phyloP scores from a whole-genome alignment of 2,329 filamentous ascomycete genomes.

The Calonectria hongkongensis region DNA sequence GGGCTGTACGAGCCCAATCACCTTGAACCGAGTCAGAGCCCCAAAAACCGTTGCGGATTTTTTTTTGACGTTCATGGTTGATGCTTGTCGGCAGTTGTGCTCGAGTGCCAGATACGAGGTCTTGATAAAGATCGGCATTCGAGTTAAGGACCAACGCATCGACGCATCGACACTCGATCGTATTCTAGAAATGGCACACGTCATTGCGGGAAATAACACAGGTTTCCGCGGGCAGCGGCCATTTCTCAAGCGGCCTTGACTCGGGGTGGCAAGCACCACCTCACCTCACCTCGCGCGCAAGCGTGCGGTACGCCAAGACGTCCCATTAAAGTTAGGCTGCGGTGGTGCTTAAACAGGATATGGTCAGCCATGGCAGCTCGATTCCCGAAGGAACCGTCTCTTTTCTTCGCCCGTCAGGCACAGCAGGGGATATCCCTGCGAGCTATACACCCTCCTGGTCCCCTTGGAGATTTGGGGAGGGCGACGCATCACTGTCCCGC shows the following conservation, averaged over 20 bases:
- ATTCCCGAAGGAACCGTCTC: constrained; percentile 28
- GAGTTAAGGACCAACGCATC: constrained; percentile 14
- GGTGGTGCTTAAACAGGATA: constrained; percentile 18
- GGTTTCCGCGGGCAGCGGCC: not conserved
- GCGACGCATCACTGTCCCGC: constrained; percentile 14
- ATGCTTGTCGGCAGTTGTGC: constrained; percentile 22
- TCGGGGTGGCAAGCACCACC: not conserved
- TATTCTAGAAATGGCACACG: constrained; percentile 7
- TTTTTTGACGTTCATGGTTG: constrained; percentile 17
- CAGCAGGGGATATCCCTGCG: not conserved
- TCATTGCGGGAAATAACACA: constrained; percentile 1
- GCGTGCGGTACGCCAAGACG: constrained; percentile 25
- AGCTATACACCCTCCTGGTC: not conserved
- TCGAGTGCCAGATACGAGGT: constrained; percentile 14
- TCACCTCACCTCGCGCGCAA: not conserved
- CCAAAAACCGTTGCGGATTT: constrained; percentile 11
- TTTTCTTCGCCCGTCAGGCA: not conserved
- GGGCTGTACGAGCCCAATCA: not conserved
- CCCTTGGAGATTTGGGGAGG: constrained; percentile 17
- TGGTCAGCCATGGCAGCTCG: constrained; percentile 10
- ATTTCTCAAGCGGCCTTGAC: not conserved
- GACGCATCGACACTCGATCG: constrained; percentile 8
- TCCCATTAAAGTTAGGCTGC: constrained; percentile 34
- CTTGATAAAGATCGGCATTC: constrained; percentile 13
- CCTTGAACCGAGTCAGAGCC: not conserved